Percentiles rank a stretch among this genome's conserved stretches.
Evolutionary conservation across 768 basidiomycete genomes (phyloP).

Genomic region (Rhizopogon vesiculosus): DNA sequence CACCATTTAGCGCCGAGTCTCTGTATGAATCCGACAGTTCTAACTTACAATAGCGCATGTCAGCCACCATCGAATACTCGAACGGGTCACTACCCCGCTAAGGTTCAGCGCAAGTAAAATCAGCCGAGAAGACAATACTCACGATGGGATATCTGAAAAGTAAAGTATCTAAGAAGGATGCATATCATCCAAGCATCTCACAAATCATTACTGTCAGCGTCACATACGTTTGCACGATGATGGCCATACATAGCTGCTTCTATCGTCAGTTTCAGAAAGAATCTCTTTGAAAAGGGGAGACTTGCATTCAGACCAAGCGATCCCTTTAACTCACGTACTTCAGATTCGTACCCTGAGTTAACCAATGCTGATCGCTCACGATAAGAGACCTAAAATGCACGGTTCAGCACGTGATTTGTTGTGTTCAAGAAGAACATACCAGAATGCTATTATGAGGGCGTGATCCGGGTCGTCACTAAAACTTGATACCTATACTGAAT

Average conservation of each 20-base stretch:
- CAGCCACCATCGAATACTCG: slow-evolving; percentile 30
- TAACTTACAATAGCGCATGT: slow-evolving; percentile 25
- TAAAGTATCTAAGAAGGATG: slow-evolving; percentile 2
- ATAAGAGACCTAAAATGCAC: slow-evolving; percentile 4
- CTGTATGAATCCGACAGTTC: background rate
- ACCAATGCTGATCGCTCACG: slow-evolving; percentile 1
- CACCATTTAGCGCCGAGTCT: background rate
- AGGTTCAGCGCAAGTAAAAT: background rate
- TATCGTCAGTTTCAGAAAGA: background rate
- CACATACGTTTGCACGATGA: slow-evolving; percentile 37
- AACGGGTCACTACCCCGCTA: slow-evolving; percentile 25
- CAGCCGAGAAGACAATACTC: background rate
- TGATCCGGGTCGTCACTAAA: slow-evolving; percentile 25
- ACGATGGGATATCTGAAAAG: slow-evolving; percentile 6
- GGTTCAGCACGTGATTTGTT: background rate
- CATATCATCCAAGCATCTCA: background rate
- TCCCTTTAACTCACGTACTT: background rate
- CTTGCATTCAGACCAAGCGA: slow-evolving; percentile 8
- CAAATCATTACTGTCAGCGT: background rate
- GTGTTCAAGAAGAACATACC: slow-evolving; percentile 20
- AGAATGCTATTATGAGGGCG: slow-evolving; percentile 30
- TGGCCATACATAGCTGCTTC: slow-evolving; percentile 35
- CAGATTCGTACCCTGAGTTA: background rate
- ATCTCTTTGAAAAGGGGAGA: background rate
- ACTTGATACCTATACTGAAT: slow-evolving; percentile 30